Percentiles rank a stretch among this genome's conserved stretches.
phyloP scores from a whole-genome alignment of 164 flowering plant species.

The Tinospora cordifolia region DNA sequence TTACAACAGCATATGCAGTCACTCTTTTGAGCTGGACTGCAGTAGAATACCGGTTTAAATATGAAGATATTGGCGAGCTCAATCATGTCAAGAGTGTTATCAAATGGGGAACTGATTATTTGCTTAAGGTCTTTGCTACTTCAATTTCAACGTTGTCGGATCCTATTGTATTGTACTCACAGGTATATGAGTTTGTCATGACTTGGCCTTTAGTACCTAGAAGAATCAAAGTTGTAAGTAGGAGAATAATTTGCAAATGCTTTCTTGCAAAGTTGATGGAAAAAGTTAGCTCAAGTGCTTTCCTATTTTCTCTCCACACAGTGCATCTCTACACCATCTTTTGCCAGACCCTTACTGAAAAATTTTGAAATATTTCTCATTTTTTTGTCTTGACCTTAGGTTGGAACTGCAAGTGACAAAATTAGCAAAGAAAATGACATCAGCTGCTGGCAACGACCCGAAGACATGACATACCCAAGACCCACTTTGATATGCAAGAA shows the following conservation, averaged over 20 bases:
- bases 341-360: not conserved
- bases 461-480: conserved; percentile 51
- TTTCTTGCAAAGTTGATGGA: not conserved
- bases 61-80: conserved; percentile 42
- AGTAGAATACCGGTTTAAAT: conserved; percentile 55
- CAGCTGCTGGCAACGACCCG: conserved; percentile 69
- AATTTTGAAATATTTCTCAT: not conserved
- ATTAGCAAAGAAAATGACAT: conserved; percentile 21
- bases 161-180: conserved; percentile 31
- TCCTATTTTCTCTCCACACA: no score
- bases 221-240: not conserved
- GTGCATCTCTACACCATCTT: no score
- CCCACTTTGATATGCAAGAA: conserved; percentile 31
- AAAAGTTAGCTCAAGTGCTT: not conserved
- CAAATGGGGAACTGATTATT: conserved; percentile 68
- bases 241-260: not conserved
- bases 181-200: conserved; percentile 32
- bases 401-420: conserved; percentile 32
- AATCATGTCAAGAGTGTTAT: conserved; percentile 54
- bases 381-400: conserved; percentile 22
- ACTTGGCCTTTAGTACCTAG: not conserved
- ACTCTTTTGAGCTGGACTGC: conserved; percentile 70
- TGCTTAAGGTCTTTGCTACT: conserved; percentile 43
- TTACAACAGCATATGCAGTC: conserved; percentile 52
- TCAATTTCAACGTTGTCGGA: conserved; percentile 24